Evolutionary conservation across 176 grass and related monocot species (phyloP).

Genomic region (Aegilops umbellulata): DNA sequence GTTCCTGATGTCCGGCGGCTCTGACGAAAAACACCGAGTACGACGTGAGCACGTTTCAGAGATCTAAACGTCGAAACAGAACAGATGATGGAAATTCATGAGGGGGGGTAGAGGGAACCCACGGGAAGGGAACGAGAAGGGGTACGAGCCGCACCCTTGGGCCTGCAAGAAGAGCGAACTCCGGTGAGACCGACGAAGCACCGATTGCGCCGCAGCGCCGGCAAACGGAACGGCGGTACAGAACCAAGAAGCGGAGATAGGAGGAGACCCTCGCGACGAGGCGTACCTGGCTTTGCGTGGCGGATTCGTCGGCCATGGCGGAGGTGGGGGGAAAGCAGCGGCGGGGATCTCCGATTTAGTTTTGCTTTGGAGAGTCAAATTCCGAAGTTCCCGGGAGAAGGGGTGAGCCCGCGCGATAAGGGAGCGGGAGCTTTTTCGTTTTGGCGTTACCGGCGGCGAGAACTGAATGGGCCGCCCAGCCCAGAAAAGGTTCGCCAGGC

Average conservation of each 20-base stretch:
- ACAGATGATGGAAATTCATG: not conserved
- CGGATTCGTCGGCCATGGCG: constrained; percentile 31
- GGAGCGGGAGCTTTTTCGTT: too few species aligned
- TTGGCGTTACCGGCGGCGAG: too few species aligned
- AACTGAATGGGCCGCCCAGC: too few species aligned
- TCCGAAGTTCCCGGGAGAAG: too few species aligned
- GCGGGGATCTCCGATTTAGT: too few species aligned
- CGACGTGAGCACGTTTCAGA: not conserved
- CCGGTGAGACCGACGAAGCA: not conserved
- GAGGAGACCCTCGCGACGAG: not conserved
- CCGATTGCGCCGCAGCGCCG: not conserved
- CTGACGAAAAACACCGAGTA: constrained; percentile 36
- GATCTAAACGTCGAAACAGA: constrained; percentile 13
- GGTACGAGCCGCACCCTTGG: constrained; percentile 17
- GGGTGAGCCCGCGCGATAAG: too few species aligned
- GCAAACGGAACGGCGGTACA: not conserved
- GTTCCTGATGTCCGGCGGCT: constrained; percentile 78
- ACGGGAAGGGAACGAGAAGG: constrained; percentile 62
- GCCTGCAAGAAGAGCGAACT: constrained; percentile 31
- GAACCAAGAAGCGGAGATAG: not conserved
- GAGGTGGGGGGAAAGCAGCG: too few species aligned
- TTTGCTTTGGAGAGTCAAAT: too few species aligned
- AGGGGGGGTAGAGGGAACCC: not conserved
- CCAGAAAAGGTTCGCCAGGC: too few species aligned
- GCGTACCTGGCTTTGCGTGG: constrained; percentile 14